These are phyloP conservation scores for Phoenix roebelenii DNA, from an alignment of 176 grass and related monocot genomes.

Conservation along the genomic window DNA sequence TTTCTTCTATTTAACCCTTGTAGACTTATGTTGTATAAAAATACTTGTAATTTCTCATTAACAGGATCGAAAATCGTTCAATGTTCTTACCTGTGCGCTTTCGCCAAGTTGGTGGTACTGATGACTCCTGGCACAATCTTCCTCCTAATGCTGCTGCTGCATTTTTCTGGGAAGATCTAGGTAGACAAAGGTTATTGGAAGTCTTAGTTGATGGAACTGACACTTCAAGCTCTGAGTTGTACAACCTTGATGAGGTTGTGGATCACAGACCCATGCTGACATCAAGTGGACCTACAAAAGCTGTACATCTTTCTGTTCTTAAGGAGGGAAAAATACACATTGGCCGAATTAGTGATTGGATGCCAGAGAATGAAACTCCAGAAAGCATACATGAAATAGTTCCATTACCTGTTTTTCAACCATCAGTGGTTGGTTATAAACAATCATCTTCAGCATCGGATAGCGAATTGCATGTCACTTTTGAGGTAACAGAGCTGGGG, in stretches of 20 bases:
- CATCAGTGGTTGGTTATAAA: conserved; percentile 63
- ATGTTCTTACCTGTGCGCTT: conserved; percentile 85
- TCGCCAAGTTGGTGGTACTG: conserved; percentile 68
- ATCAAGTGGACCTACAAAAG: conserved; percentile 44
- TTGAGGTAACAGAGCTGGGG: conserved; percentile 70
- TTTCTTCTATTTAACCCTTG: conserved; percentile 6
- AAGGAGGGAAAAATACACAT: conserved; percentile 76
- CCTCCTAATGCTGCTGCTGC: conserved; percentile 73
- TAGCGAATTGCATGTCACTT: conserved; percentile 84
- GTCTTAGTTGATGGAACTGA: conserved; percentile 76
- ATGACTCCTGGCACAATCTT: conserved; percentile 72
- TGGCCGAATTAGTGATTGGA: conserved; percentile 70
- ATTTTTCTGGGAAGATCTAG: conserved; percentile 95
- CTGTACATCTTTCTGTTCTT: conserved; percentile 56
- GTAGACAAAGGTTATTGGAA: conserved; percentile 61
- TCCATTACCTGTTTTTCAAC: conserved; percentile 54
- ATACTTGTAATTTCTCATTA: neutral
- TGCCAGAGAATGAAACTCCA: conserved; percentile 60
- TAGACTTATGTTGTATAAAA: conserved; percentile 7
- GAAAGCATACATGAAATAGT: conserved; percentile 40
- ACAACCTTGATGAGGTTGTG: conserved; percentile 70
- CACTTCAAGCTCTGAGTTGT: conserved; percentile 46
- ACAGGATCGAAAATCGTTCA: conserved; percentile 93
- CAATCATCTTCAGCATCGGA: conserved; percentile 47
- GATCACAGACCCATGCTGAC: conserved; percentile 55